Evolutionary conservation across 306 rosid genomes (phyloP), one percentile per base, ranked within the genome.

Genomic region (Malus sieversii): DNA sequence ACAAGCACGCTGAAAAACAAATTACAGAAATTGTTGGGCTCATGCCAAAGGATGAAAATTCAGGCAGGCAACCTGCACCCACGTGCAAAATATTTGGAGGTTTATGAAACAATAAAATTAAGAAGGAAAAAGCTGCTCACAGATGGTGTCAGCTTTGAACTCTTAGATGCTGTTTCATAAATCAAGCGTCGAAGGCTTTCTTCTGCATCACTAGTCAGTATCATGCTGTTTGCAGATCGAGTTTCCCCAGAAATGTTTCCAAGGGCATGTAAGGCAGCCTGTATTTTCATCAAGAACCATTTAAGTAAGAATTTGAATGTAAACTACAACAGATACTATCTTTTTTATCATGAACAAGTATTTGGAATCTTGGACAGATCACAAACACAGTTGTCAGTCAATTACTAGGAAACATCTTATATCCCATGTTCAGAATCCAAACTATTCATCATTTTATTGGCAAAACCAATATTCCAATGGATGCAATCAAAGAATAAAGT

Each of bases 201-300:
- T 83, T 95, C 98, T 14, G 91, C 93, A 78, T 84, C 87, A 72
- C 85, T 85, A 77, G 79, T 79, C 59, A 89, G 88, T 73, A 88
- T 29, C 72, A 84, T 62, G 68, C 66, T 80, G 82, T 84, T 84
- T 78, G 83, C 91, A 11, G 90, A 61, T 59, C 96, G 87, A 70
- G 86, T 70, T 86, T 92, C 97, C 62, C 98, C 98, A 0, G 85
- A 81, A 63, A 95, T 92, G 78, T 90, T 92, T 61, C 86, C 97
- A 59, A 95, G 91, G 73, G 96, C 92, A 84, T 95, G 97, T 86
- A 90, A 35, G 80, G 97, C 97, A 74, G 97, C 95, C 98, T 92
- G 79, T 71, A 67, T 74, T 80, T 64, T 29, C 76, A 79, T 62
- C 59, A 63, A 74, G 48, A 72, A 66, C 59, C 74, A 45, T 42